Base-by-base conservation (phyloP, 1,139 yeast genomes). In the Blastobotrys malaysiensis region DNA sequence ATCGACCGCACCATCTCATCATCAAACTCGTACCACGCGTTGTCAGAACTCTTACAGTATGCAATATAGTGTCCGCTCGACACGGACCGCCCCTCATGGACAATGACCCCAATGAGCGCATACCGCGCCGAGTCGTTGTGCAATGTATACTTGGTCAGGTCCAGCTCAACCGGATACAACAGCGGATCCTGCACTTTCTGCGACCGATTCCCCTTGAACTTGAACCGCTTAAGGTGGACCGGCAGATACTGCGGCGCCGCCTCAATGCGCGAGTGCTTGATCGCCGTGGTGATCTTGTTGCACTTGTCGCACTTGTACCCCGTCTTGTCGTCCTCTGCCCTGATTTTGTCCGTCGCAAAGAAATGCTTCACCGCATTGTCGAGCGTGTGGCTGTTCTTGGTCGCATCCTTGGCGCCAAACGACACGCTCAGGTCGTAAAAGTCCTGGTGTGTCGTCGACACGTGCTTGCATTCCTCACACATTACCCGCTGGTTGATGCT, bases 21-120 rank as follows among this genome's bases (percentile, higher is more conserved):
- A 68, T 93, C 98, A 69, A 91, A 93, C 9, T 91, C 86, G 36
- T 89, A 84, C 99, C 99, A 93, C 27, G 62, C 62, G 1, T 89
- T 89, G 69, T 88, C 93, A 1, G 97, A 96, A 68, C 91, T 97
- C 59, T 87, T 81, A 66, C 97, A 88, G 68, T 88, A 90, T 1
- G 96, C 86, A 59, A 90, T 81, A 66, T 93, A 93, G 70, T 93
- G 99, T 5, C 99, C 99, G 6, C 95, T 84, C 49, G 91, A 84
- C 13, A 91, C 83, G 0, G 96, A 87, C 59, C 98, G 79, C 45
- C 99, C 99, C 66, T 89, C 96, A 68, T 93, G 99, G 16, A 90
- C 91, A 57, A 91, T 87, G 19, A 91, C 97, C 18, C 93, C 82
- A n/a, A 82, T 77, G 58, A 93, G 77, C 67, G 84, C 85, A 70